Conservation (phyloP, 2,329 filamentous ascomycete species). For the Chaetomiaceae sp. region DNA sequence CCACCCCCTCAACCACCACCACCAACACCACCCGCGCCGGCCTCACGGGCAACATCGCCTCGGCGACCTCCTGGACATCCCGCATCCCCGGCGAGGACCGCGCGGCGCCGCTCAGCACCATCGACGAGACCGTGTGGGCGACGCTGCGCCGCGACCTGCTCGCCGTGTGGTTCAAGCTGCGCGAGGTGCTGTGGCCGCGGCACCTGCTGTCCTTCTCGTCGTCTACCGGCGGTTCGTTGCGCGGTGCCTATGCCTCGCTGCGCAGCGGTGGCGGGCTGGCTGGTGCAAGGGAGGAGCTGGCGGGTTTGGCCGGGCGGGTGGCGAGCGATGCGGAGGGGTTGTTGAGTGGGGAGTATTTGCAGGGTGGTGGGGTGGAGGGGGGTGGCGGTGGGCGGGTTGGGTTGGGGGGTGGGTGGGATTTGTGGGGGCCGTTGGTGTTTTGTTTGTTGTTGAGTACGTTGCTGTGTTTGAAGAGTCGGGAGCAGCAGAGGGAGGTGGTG, state of each 20-base stretch:
- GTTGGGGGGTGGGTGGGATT: conserved; percentile 81
- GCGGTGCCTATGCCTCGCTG: conserved; percentile 57
- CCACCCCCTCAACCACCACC: conserved; percentile 68
- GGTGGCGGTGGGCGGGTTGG: conserved; percentile 36
- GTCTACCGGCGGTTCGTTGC: conserved; percentile 43
- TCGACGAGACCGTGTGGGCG: conserved; percentile 96
- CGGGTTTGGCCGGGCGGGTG: conserved; percentile 54
- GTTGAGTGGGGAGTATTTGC: conserved; percentile 27
- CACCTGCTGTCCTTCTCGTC: conserved; percentile 75
- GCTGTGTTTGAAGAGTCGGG: conserved; percentile 72
- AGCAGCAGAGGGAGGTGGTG: conserved; percentile 77
- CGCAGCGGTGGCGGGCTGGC: conserved; percentile 48
- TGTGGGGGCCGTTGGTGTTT: conserved; percentile 96
- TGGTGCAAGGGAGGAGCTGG: conserved; percentile 57
- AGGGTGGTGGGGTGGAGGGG: neutral
- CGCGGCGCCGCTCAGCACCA: conserved; percentile 80
- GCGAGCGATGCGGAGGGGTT: conserved; percentile 55
- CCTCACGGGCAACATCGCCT: conserved; percentile 32
- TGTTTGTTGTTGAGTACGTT: conserved; percentile 83
- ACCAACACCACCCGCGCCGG: conserved; percentile 47
- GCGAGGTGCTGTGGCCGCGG: conserved; percentile 91
- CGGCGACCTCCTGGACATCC: conserved; percentile 49
- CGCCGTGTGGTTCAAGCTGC: conserved; percentile 96
- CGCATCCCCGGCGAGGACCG: conserved; percentile 90
- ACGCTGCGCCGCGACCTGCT: conserved; percentile 88